phyloP scores from a whole-genome alignment of 2,329 filamentous ascomycete genomes.

The Talaromyces sp. region DNA sequence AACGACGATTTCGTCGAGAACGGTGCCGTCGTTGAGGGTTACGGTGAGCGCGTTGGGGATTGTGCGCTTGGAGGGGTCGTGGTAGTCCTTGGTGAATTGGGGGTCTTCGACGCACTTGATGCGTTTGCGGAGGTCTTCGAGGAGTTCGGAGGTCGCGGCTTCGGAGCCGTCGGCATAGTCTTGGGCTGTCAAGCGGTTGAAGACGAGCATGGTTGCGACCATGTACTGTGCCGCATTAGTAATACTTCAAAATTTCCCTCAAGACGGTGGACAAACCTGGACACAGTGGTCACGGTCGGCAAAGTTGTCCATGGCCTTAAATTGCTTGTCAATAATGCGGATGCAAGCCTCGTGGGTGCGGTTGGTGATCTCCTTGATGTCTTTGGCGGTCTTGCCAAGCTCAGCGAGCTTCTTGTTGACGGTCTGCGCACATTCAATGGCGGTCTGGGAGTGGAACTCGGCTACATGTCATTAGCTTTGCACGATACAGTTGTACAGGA shows the following conservation, averaged over 20 bases:
- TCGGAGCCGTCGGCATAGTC: conserved; percentile 93
- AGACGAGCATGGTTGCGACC: conserved; percentile 92
- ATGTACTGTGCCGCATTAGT: conserved; percentile 63
- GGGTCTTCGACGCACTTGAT: conserved; percentile 97
- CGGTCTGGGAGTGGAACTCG: conserved; percentile 98
- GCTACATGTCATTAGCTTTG: conserved; percentile 45
- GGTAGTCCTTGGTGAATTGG: conserved; percentile 92
- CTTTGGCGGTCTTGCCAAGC: conserved; percentile 83
- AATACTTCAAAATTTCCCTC: not conserved
- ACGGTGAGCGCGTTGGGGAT: conserved; percentile 97
- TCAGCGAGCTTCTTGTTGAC: conserved; percentile 78
- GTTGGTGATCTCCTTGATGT: conserved; percentile 91
- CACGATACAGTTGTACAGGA: not conserved
- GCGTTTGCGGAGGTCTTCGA: conserved; percentile 87
- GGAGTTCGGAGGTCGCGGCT: conserved; percentile 81
- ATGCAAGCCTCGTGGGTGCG: conserved; percentile 97
- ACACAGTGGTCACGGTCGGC: conserved; percentile 99
- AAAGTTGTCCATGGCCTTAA: conserved; percentile 99
- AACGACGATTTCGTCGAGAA: conserved; percentile 84
- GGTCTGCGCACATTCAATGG: conserved; percentile 88
- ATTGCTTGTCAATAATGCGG: conserved; percentile 99
- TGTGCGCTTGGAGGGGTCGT: conserved; percentile 86
- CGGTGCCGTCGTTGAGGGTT: conserved; percentile 87
- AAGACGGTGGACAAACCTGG: conserved; percentile 52
- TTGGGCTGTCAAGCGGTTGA: conserved; percentile 85